Conservation (phyloP, 371 early-diverging fungal genomes). For the Mucor indicus region DNA sequence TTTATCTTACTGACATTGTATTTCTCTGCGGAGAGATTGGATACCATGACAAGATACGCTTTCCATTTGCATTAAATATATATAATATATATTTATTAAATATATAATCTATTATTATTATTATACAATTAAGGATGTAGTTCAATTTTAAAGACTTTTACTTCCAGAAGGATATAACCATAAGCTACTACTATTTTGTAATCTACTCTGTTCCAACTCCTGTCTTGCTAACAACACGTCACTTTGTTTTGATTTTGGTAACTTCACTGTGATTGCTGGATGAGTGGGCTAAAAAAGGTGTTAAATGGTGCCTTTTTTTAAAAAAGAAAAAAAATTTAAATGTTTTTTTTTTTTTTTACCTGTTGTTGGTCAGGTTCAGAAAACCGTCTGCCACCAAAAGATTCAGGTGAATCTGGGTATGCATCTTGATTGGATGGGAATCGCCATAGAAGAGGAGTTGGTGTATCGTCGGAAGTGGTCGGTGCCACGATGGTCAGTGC, state of each 20-base stretch:
- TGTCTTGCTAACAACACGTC: constrained; percentile 25
- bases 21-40: constrained; percentile 58
- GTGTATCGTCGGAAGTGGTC: no score
- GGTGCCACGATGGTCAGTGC: no score
- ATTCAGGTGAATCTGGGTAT: constrained; percentile 27
- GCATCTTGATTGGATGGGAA: constrained; percentile 6
- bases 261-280: constrained; percentile 2
- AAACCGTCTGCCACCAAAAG: not conserved
- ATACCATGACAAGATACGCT: constrained; percentile 59
- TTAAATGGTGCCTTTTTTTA: no score
- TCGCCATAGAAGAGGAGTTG: no score
- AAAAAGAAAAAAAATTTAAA: constrained; percentile 1
- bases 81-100: not conserved
- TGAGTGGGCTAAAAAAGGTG: no score
- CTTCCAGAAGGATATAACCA: constrained; percentile 24
- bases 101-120: not conserved
- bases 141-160: constrained; percentile 16
- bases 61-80: constrained; percentile 42
- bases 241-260: constrained; percentile 7
- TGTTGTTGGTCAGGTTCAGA: not conserved
- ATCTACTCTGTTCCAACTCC: constrained; percentile 16
- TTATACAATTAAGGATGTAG: not conserved
- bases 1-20: constrained; percentile 55
- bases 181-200: constrained; percentile 32
- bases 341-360: not conserved